Evolutionary conservation across 805 yeast species (phyloP), one percentile per base, ranked within the genome.

Genomic region (Teunomyces tritomae): DNA sequence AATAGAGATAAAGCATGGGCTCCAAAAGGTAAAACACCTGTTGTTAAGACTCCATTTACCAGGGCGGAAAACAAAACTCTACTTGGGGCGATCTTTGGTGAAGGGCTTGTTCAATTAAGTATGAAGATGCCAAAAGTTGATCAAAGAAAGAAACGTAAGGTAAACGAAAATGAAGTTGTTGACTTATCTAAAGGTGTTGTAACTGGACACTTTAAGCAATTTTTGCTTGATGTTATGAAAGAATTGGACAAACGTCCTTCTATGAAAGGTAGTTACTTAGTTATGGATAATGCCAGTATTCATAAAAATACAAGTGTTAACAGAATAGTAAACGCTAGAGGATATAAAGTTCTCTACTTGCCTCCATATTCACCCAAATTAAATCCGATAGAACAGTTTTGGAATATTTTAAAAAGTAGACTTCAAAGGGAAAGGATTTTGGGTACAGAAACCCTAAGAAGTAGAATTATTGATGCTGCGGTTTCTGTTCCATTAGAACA

Each of bases 271-370:
- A 10, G 28, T 20, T 47, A 39, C 34, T 45, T 51, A 20, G 47
- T 50, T 32, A 45, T 51, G 51, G 53, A 54, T 45, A 52, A 55
- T 48, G 55, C 52, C 20, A 48, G 51, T 45, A 53, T 53, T 43
- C 49, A 52, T 39, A 46, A 51, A 34, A 45, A 49, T 34, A 28
- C 41, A 17, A 46, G 47, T 43, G 46, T 55, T 37, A 30, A 28
- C 17, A 48, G 55, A 32, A 49, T 51, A 27, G 43, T 51, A 11
- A 13, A 27, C 13, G 47, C 43, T 13, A 39, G 48, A 40, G 54
- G 55, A 13, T 49, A 53, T 28, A 49, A 45, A 37, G 29, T 48
- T 26, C 45, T 51, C 9, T 53, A 47, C 32, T 43, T 51, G 14
- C 53, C 54, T n/a, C 56, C 52, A 36, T 53, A 39, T 39, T 49